Conservation (phyloP, 2,329 filamentous ascomycete species). For the Arthroderma sp. region DNA sequence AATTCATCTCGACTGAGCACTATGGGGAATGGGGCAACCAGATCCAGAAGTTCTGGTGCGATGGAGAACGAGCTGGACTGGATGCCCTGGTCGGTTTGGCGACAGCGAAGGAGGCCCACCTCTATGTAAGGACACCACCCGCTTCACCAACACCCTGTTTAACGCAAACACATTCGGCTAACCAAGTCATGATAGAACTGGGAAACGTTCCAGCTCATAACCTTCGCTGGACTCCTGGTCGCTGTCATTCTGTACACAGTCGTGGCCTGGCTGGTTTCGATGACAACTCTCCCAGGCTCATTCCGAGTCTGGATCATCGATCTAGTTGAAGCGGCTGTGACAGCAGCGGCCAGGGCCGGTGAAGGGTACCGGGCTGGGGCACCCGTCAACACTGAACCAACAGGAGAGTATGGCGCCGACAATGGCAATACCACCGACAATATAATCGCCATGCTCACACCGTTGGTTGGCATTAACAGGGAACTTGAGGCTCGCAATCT, state of each 20-base stretch:
- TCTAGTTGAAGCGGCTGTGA: neutral
- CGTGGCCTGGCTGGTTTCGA: neutral
- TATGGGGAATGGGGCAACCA: constrained; percentile 2
- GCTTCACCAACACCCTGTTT: neutral
- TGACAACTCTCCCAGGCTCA: neutral
- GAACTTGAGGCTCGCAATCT: constrained; percentile 5
- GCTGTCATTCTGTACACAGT: constrained; percentile 3
- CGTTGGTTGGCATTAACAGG: constrained; percentile 3
- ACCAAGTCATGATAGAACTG: constrained; percentile 2
- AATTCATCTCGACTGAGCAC: neutral
- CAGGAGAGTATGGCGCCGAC: neutral
- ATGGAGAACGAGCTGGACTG: constrained; percentile 4
- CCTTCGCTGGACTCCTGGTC: constrained; percentile 1
- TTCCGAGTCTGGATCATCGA: neutral
- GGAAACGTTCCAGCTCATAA: constrained; percentile 5
- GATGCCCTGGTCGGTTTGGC: constrained; percentile 1
- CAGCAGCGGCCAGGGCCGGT: neutral
- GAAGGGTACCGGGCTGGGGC: neutral
- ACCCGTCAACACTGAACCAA: neutral
- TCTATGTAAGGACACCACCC: constrained; percentile 3
- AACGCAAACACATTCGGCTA: neutral
- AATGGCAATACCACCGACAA: neutral
- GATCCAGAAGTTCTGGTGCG: constrained; percentile 4
- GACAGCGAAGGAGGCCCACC: neutral
- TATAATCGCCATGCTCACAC: constrained; percentile 1